Conservation (phyloP, 148 eudicot genomes). For the Vaccinium vitisidaea region DNA sequence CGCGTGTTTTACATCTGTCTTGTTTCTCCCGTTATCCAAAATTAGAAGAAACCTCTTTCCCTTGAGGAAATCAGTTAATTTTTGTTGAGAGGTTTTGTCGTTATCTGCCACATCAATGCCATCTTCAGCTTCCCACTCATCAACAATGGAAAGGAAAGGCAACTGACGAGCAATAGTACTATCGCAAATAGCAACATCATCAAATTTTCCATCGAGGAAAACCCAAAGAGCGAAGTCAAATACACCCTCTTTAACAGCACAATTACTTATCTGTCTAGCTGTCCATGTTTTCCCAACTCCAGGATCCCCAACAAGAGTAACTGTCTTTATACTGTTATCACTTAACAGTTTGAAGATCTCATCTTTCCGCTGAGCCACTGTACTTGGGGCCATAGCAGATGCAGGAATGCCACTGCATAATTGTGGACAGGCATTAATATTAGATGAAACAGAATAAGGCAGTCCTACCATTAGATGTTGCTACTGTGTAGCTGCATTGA, state of each 20-base stretch:
- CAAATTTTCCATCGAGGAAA: not conserved
- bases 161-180: not conserved
- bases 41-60: constrained; percentile 10
- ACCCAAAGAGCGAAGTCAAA: not conserved
- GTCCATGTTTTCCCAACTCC: constrained; percentile 16
- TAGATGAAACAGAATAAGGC: not conserved
- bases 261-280: not conserved
- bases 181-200: not conserved
- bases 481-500: too few species aligned
- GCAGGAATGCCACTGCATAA: not conserved
- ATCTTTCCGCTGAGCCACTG: not conserved
- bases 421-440: not conserved
- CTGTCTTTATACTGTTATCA: not conserved
- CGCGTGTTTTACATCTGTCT: not conserved
- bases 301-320: constrained; percentile 13
- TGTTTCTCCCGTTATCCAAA: constrained; percentile 12
- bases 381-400: not conserved
- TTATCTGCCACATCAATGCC: not conserved
- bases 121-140: constrained; percentile 11
- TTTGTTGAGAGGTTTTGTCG: not conserved
- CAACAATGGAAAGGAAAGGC: not conserved
- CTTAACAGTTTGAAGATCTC: not conserved
- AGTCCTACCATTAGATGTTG: too few species aligned
- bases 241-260: not conserved
- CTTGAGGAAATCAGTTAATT: not conserved